Base-by-base conservation (phyloP, 1,284 basidiomycete species). In the Leucoagaricus sp. region DNA sequence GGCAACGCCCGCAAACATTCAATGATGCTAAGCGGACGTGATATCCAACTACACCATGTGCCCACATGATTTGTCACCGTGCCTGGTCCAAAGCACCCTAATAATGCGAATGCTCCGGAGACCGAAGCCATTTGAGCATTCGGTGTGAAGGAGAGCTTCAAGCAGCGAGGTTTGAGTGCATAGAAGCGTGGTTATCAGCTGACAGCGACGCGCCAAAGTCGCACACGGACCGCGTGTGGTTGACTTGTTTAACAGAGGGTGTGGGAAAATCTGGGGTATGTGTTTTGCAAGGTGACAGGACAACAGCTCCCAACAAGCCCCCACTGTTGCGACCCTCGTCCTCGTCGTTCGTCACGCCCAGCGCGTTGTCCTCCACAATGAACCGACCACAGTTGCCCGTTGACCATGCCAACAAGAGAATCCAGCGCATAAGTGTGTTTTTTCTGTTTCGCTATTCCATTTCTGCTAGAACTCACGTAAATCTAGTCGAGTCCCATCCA, bases 361-460 rank as follows among this genome's bases (percentile, higher is more conserved):
- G 41, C 49, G 52, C 46, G 49, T 61, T 56, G 56, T 28, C 61
- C 59, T 64, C 62, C 63, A 67, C 65, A 62, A 68, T 67, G 63
- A 45, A 65, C 48, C 69, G 79, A 59, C 78, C 79, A 47, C 64
- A 72, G 25, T 72, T 81, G 15, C 79, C 78, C 4, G 52, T 70
- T 36, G 66, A 66, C 44, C 70, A 71, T 62, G 72, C 69, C 45
- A 80, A 80, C 60, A 71, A 74, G 49, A 65, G 28, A 23, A 44
- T 55, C 28, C 42, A 44, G 29, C 28, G 28, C 33, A 48, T 51
- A 31, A 12, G 25, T 56, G 40, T 48, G 45, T 49, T 45, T 42
- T 41, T 44, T 12, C 13, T 28, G n/a, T 55, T 42, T 55, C 45
- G 19, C 8, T 45, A 56, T 60, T 23, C 49, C 19, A 58, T 56